Base-by-base conservation (phyloP, 2,329 filamentous ascomycete genomes). In the Pyrenochaeta sp. region DNA sequence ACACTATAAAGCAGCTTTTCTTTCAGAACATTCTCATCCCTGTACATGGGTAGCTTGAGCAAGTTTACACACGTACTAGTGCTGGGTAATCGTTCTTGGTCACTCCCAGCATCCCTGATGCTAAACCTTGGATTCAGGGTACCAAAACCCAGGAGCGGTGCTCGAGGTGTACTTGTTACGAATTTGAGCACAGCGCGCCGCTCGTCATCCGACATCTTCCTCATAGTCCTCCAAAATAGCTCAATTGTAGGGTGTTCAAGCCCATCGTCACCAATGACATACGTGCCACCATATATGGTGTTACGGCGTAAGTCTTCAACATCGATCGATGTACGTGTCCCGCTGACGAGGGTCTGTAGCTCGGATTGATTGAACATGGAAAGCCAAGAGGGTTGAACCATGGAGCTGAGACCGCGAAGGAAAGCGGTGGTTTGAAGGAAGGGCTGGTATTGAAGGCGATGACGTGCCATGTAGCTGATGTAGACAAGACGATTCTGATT, bases 341-440 rank as follows among this genome's bases (percentile, higher is more conserved):
- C 95, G 47, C 92, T 91, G 14, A 99, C 90, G 5, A 99, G 87
- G 1, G 91, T 95, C 77, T 98, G 95, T 4, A 99, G 84, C 74
- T 99, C 95, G 2, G 87, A 87, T 74, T 97, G 94, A 75, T 99
- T 99, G 81, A 99, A 99, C 95, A 99, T 98, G 67, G 90, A 92
- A 4, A 99, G 84, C 95, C 95, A 99, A 3, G 87, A 86, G 0
- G 94, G 93, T 53, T 93, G 89, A 61, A 99, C 95, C 70, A 99
- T 96, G 60, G 88, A 83, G 18, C 90, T 87, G 1, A 99, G 85
- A 0, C 95, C 95, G 50, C 87, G 87, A 7, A 99, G 83, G 74
- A 99, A 99, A 1, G 92, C 92, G 18, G 87, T 84, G 0, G 93
- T 97, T 70, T 97, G 92, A n/a, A 82, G 78, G 44, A 85, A 84